Conservation (phyloP, 139 green algal species). For the Chlorella sp. region DNA sequence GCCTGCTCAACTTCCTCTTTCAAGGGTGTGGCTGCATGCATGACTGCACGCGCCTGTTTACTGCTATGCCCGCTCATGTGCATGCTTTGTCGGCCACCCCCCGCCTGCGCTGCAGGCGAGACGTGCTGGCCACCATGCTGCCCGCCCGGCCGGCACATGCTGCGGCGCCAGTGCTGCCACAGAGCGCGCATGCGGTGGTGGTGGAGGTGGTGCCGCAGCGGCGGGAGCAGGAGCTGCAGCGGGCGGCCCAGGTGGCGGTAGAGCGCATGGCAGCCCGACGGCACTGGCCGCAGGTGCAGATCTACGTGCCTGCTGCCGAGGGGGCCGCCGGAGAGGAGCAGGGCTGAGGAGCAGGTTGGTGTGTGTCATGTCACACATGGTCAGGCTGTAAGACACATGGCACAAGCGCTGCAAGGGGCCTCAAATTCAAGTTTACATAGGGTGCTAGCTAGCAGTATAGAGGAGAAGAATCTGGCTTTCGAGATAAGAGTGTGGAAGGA, state of each 20-base stretch:
- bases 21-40: neutral
- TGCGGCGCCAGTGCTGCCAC: neutral
- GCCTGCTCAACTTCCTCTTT: neutral
- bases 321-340: neutral
- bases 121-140: neutral
- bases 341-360: neutral
- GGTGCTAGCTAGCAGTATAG: too few relatives aligned
- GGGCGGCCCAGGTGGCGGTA: slow-evolving; percentile 11
- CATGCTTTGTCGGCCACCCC: neutral
- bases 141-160: neutral
- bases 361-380: neutral
- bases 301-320: neutral
- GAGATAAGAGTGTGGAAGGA: too few relatives aligned
- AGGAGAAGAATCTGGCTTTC: too few relatives aligned
- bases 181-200: neutral
- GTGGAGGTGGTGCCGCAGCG: slow-evolving; percentile 17
- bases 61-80: neutral
- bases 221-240: slow-evolving; percentile 12
- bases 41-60: neutral
- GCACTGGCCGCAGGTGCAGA: slow-evolving; percentile 25
- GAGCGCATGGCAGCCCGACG: slow-evolving; percentile 31
- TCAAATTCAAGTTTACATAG: too few relatives aligned
- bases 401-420: too few relatives aligned
- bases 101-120: neutral
- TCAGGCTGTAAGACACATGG: too few relatives aligned